Conservation (phyloP, 352 stramenopile genomes). For the Pseudoperonospora humuli region DNA sequence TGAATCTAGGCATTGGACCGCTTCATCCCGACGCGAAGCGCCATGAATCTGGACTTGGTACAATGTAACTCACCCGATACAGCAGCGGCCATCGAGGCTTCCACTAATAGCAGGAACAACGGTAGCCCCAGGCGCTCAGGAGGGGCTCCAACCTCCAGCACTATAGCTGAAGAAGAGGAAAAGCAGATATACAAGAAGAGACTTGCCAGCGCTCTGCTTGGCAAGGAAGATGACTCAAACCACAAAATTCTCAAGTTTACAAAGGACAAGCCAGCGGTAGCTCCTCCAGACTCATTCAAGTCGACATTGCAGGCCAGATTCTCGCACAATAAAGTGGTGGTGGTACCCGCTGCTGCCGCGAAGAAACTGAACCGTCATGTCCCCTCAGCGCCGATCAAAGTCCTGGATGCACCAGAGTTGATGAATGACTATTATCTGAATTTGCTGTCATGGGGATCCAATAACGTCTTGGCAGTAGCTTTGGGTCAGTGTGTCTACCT, state of each 20-base stretch:
- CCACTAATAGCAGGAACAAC: conserved; percentile 20
- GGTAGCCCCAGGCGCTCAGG: conserved; percentile 14
- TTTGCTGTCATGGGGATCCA: conserved; percentile 94
- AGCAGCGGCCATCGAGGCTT: conserved; percentile 34
- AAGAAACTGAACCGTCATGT: conserved; percentile 93
- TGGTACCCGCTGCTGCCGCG: conserved; percentile 49
- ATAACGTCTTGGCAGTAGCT: conserved; percentile 96
- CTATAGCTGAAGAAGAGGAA: conserved; percentile 49
- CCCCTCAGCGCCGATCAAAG: conserved; percentile 91
- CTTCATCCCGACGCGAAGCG: conserved; percentile 81
- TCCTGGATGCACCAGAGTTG: conserved; percentile 97
- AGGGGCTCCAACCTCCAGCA: conserved; percentile 1
- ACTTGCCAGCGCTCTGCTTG: conserved; percentile 74
- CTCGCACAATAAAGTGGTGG: conserved; percentile 92
- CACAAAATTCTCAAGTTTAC: conserved; percentile 97
- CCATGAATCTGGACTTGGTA: conserved; percentile 80
- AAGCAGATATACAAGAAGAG: conserved; percentile 80
- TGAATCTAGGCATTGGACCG: conserved; percentile 44
- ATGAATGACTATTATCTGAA: conserved; percentile 99
- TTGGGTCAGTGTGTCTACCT: conserved; percentile 96
- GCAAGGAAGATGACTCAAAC: conserved; percentile 57
- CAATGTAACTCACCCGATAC: conserved; percentile 62
- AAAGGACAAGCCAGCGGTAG: conserved; percentile 92
- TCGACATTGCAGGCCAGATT: conserved; percentile 90
- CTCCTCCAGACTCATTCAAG: conserved; percentile 90